A percentile compares a stretch with the other conserved stretches of the same genome.
Conservation (phyloP, 2,329 filamentous ascomycete species). For the Pleurostoma richardsiae region DNA sequence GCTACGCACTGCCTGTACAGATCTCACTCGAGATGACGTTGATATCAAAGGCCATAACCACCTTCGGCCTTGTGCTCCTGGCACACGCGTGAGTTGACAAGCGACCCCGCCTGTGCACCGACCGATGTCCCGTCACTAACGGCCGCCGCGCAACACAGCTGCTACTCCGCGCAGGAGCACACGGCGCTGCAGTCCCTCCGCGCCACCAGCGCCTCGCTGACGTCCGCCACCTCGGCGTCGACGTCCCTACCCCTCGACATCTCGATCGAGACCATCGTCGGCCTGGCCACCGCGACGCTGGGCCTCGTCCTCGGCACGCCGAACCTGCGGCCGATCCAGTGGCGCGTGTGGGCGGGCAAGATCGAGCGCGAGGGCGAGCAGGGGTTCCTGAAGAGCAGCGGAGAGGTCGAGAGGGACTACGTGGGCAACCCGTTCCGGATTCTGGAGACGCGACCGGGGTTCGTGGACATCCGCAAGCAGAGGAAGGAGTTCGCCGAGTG, state of each 20-base stretch:
- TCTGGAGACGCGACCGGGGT: slow-evolving; percentile 76
- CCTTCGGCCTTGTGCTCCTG: slow-evolving; percentile 72
- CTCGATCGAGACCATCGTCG: slow-evolving; percentile 75
- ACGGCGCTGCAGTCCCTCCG: slow-evolving; percentile 63
- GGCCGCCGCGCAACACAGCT: slow-evolving; percentile 45
- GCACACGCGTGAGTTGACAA: slow-evolving; percentile 70
- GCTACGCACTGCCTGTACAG: too few relatives aligned
- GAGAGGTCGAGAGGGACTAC: slow-evolving; percentile 65
- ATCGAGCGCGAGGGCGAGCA: slow-evolving; percentile 71
- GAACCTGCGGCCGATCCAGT: slow-evolving; percentile 77
- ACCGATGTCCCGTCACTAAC: not conserved
- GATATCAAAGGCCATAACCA: slow-evolving; percentile 65
- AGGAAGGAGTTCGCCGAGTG: slow-evolving; percentile 75
- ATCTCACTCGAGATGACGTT: slow-evolving; percentile 54
- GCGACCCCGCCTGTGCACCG: too few relatives aligned
- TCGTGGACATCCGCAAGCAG: slow-evolving; percentile 81
- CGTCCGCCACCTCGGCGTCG: slow-evolving; percentile 34
- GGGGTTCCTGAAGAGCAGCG: slow-evolving; percentile 50
- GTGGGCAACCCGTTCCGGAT: slow-evolving; percentile 73
- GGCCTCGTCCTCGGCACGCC: slow-evolving; percentile 78
- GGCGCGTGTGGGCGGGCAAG: slow-evolving; percentile 76
- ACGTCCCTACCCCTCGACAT: slow-evolving; percentile 76
- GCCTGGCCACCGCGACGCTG: slow-evolving; percentile 73
- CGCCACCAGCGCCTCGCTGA: slow-evolving; percentile 38
- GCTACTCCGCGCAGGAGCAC: slow-evolving; percentile 95